Evolutionary conservation across 2,329 filamentous ascomycete genomes (phyloP).

Genomic region (Calycina marina): DNA sequence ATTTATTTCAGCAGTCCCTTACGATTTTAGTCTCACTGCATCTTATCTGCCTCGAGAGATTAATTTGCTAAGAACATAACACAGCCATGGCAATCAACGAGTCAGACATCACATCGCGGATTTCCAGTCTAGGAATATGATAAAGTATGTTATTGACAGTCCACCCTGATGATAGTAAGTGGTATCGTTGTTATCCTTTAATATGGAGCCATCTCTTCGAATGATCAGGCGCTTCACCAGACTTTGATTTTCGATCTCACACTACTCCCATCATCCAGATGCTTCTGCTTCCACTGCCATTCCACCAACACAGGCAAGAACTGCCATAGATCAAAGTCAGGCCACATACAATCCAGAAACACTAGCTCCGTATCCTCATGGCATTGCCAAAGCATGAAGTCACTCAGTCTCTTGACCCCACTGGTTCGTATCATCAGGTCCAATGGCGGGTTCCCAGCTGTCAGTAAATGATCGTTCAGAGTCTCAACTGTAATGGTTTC

Average conservation of each 20-base stretch:
- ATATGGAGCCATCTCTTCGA: too few relatives aligned
- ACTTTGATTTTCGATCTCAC: conserved; percentile 12
- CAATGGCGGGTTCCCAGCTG: conserved; percentile 68
- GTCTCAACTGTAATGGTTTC: conserved; percentile 78
- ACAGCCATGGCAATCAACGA: too few relatives aligned
- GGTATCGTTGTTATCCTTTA: too few relatives aligned
- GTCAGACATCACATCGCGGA: too few relatives aligned
- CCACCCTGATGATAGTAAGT: too few relatives aligned
- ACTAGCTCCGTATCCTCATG: conserved; percentile 86
- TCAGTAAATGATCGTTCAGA: conserved; percentile 77
- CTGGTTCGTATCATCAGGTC: conserved; percentile 88
- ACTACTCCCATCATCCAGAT: conserved; percentile 19
- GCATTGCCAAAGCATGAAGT: conserved; percentile 99
- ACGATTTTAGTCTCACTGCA: too few relatives aligned
- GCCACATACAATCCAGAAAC: conserved; percentile 87
- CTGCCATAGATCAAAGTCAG: conserved; percentile 86
- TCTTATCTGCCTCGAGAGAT: too few relatives aligned
- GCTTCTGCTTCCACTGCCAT: conserved; percentile 53
- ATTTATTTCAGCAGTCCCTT: too few relatives aligned
- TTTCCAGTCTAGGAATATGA: too few relatives aligned
- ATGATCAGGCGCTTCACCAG: conserved; percentile 1
- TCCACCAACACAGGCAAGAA: conserved; percentile 87
- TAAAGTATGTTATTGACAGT: too few relatives aligned
- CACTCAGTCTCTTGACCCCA: conserved; percentile 80
- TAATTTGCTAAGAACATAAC: too few relatives aligned